Base-by-base conservation (phyloP, 2,329 filamentous ascomycete species). In the Aphanoascus verrucosus region DNA sequence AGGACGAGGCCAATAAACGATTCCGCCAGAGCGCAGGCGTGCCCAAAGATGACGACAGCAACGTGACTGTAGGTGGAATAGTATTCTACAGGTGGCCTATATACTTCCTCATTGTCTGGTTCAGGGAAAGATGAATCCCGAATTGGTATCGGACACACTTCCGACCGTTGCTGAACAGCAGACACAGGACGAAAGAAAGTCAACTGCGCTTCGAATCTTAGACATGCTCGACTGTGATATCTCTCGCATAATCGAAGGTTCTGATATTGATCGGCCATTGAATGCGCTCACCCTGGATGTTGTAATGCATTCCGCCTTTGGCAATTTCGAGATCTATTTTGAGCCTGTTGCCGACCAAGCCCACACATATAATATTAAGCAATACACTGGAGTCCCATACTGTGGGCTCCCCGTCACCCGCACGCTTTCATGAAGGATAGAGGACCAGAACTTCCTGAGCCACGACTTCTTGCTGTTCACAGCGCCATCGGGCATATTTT, bases 191-290 rank as follows among this genome's bases (percentile, higher is more conserved):
- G 54, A 59, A 65, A 65, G 57, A 55, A 65, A 60, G 59, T 63
- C 0, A 65, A 9, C 59, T 73, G 56, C 57, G 23, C 65, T 72
- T 44, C 64, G n/a, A n/a, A n/a, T n/a, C n/a, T n/a, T 72, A 2
- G 69, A 72, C 31, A 72, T 73, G 67, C 71, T 73, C 57, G 70
- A 74, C 55, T 55, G 40, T 31, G 67, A 65, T 43, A 62, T 68
- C 20, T 59, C 56, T 3, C 59, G 66, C 56, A 47, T 72, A 0
- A 71, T 73, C 47, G 61, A 72, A 40, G 69, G 70, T 42, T 50
- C 53, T 34, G 61, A 70, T 14, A 71, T 72, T 52, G 69, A 73
- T 56, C 61, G 64, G 44, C 67, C 69, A 28, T 57, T 58, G 17
- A 74, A 75, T 58, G 69, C 71, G 19, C 60, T 71, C 8, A 69